phyloP scores from a whole-genome alignment of 345 rosid genomes.

The Iberis pinnata region DNA sequence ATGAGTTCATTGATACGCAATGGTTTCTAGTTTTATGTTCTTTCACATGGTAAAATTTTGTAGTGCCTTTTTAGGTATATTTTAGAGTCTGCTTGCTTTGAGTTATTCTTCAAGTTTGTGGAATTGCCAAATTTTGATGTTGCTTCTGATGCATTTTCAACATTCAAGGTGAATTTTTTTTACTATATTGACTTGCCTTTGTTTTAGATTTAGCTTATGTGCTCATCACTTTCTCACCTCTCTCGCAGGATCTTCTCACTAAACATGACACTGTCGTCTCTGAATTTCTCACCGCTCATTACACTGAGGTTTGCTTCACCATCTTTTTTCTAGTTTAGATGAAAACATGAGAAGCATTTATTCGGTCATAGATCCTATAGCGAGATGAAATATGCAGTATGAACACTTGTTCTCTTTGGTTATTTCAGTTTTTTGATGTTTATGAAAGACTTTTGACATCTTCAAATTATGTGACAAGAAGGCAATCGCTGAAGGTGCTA shows the following conservation, averaged over 20 bases:
- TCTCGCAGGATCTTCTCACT: constrained; percentile 77
- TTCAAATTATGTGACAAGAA: constrained; percentile 86
- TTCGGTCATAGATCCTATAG: not conserved
- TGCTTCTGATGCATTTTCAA: constrained; percentile 95
- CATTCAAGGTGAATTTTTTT: constrained; percentile 71
- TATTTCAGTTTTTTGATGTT: constrained; percentile 75
- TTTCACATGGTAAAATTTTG: constrained; percentile 38
- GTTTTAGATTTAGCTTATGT: not conserved
- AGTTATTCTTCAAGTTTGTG: constrained; percentile 90
- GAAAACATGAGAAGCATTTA: constrained; percentile 17
- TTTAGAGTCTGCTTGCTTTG: constrained; percentile 89
- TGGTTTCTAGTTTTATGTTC: not conserved
- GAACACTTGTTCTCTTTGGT: constrained; percentile 17
- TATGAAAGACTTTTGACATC: constrained; percentile 83
- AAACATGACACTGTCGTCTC: constrained; percentile 71
- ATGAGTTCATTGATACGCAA: not conserved
- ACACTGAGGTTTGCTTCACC: constrained; percentile 63
- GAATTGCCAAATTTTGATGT: constrained; percentile 90
- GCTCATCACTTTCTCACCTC: constrained; percentile 9
- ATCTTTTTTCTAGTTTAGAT: constrained; percentile 2
- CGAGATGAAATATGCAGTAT: not conserved
- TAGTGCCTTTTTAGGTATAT: constrained; percentile 79
- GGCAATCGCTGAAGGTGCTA: constrained; percentile 92
- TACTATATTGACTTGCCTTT: not conserved
- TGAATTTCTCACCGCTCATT: constrained; percentile 69